Base-by-base conservation (phyloP, 352 stramenopile genomes). In the Phytophthora meadii region DNA sequence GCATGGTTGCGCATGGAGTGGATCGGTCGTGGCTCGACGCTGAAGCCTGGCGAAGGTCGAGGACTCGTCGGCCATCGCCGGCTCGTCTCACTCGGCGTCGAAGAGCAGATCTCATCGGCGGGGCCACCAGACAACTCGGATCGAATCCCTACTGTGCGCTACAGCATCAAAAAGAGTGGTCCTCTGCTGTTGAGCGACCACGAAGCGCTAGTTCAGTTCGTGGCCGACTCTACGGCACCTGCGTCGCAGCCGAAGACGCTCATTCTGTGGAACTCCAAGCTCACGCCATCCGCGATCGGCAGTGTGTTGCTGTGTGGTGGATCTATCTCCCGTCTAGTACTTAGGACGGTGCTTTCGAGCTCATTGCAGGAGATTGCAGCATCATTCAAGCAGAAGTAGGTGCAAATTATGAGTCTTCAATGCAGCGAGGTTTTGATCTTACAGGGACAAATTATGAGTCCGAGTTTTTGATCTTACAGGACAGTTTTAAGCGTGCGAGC, bases 231-330 rank as follows among this genome's bases (percentile, higher is more conserved):
- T 27, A 62, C 69, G 24, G 54, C 61, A 14, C 44, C 61, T 8
- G 15, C 42, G 5, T 65, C 52, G 36, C 50, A 70, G 37, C 68
- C 75, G 3, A 70, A 77, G 71, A 90, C 79, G 59, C 77, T 90
- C 25, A 77, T 87, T 32, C 42, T 84, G 44, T 90, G 83, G 83
- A 79, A 64, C 39, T 73, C 76, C 54, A 92, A 92, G 77, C 76
- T 80, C 32, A 81, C 69, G 15, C 81, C 83, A 12, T 76, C 79
- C 5, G 61, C 60, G n/a, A 34, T 69, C 9, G 81, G 81, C 32
- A 84, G 79, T 46, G 73, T 89, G 24, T 42, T 83, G 44, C 75
- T 80, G 41, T 89, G 78, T 60, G 81, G 78, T n/a, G 81, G 78
- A 19, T 88, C 78, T 30, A 65, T 89, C 12, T 48, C 79, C 17